These are phyloP conservation scores for Dioscorea alata DNA, from an alignment of 106 monocot species.

Conservation along the genomic window DNA sequence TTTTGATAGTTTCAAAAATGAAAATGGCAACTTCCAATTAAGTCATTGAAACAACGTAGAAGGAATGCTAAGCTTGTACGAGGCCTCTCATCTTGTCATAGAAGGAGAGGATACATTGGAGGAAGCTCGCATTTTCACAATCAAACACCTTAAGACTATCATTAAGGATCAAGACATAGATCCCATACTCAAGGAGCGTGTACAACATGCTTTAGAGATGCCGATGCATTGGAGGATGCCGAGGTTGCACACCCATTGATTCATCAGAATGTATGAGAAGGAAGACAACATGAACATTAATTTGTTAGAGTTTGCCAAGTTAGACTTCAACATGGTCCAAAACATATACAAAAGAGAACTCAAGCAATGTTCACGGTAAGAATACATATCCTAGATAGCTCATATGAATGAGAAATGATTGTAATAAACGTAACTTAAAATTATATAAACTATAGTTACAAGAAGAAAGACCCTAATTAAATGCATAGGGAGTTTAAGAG, in stretches of 20 bases:
- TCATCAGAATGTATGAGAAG: constrained; percentile 26
- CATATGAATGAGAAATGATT: too few relatives aligned
- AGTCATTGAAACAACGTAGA: neutral
- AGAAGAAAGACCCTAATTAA: too few relatives aligned
- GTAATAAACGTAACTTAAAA: too few relatives aligned
- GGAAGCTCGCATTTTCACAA: constrained; percentile 13
- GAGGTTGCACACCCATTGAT: constrained; percentile 34
- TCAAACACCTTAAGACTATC: neutral
- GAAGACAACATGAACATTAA: constrained; percentile 12
- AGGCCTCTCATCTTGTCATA: constrained; percentile 24
- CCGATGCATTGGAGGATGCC: constrained; percentile 45
- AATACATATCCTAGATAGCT: too few relatives aligned
- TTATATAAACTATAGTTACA: too few relatives aligned
- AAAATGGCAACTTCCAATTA: constrained; percentile 1
- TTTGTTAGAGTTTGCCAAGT: constrained; percentile 45
- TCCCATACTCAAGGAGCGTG: constrained; percentile 10
- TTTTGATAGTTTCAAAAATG: constrained; percentile 10
- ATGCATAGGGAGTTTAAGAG: too few relatives aligned
- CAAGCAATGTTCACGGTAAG: constrained; percentile 24
- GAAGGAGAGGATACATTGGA: constrained; percentile 30
- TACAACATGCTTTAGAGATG: constrained; percentile 37
- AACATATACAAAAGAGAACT: constrained; percentile 31
- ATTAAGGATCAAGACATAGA: neutral
- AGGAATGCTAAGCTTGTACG: constrained; percentile 31
- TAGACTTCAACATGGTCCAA: constrained; percentile 50